phyloP scores from a whole-genome alignment of 2,329 filamentous ascomycete genomes.

The Pyrenophora teres region DNA sequence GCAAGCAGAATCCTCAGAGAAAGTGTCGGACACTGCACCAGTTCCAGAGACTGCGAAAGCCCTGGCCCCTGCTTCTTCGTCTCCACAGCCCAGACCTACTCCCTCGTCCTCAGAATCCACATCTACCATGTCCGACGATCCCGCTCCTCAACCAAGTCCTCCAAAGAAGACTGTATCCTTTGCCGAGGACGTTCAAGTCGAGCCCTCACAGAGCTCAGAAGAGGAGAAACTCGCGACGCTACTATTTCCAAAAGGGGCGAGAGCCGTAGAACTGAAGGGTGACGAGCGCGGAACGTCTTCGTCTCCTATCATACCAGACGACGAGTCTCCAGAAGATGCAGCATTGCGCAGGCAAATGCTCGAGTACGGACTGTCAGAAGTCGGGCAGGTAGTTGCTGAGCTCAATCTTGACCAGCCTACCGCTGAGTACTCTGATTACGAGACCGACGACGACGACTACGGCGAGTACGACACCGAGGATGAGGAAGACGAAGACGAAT shows the following conservation, averaged over 20 bases:
- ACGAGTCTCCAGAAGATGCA: conserved; percentile 81
- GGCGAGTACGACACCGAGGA: conserved; percentile 54
- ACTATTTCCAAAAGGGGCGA: conserved; percentile 40
- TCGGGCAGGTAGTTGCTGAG: conserved; percentile 90
- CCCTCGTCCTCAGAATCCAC: background rate
- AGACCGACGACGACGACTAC: conserved; percentile 50
- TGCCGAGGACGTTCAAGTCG: conserved; percentile 60
- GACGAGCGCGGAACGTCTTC: conserved; percentile 45
- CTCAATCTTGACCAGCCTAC: conserved; percentile 76
- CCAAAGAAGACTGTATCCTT: conserved; percentile 67
- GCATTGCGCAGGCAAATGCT: conserved; percentile 85
- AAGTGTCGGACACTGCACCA: background rate
- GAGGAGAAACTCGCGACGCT: conserved; percentile 34
- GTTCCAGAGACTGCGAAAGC: background rate
- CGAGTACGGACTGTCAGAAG: conserved; percentile 82
- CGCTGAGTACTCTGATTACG: conserved; percentile 56
- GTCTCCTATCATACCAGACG: conserved; percentile 66
- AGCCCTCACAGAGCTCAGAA: conserved; percentile 21
- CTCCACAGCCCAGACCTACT: background rate
- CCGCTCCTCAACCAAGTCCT: background rate
- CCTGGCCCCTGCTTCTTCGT: background rate
- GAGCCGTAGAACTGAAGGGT: conserved; percentile 52
- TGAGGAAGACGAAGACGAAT: conserved; percentile 73
- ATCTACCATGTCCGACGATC: background rate
- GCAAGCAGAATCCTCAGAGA: background rate